Evolutionary conservation across 805 yeast species (phyloP).

Genomic region (Yarrowia sp.): DNA sequence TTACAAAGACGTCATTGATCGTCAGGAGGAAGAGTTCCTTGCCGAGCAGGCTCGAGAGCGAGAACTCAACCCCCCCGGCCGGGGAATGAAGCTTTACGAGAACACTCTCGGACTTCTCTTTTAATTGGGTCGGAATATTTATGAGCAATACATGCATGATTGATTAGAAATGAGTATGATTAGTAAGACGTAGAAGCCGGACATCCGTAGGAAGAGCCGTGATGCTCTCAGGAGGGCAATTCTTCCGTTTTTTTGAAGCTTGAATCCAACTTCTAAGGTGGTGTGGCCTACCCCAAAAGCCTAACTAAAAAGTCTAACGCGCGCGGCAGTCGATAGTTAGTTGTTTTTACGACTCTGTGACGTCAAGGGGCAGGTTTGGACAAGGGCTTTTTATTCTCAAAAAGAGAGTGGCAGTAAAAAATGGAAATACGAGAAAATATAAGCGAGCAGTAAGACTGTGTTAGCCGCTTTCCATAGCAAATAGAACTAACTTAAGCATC

Average conservation of each 20-base stretch:
- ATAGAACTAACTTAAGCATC: too few species aligned
- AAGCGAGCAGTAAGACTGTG: too few species aligned
- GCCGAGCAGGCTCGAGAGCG: conserved; percentile 40
- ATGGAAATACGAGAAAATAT: background rate
- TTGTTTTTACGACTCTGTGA: conserved; percentile 1
- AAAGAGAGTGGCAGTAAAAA: background rate
- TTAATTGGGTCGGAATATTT: conserved; percentile 28
- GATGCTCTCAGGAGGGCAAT: background rate
- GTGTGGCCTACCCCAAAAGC: conserved; percentile 15
- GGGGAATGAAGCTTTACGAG: conserved; percentile 36
- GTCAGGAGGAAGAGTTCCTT: conserved; percentile 40
- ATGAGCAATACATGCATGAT: conserved; percentile 36
- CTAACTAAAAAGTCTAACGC: background rate
- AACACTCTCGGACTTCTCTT: conserved; percentile 40
- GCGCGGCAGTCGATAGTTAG: background rate
- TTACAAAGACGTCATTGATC: conserved; percentile 40
- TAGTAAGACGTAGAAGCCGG: background rate
- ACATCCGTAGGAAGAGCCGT: background rate
- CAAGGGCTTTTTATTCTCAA: background rate
- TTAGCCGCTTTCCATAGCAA: too few species aligned
- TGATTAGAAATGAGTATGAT: background rate
- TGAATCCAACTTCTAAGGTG: background rate
- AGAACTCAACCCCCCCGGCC: conserved; percentile 40
- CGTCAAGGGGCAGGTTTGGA: background rate
- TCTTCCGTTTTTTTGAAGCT: conserved; percentile 17